Percentiles rank a stretch among this genome's conserved stretches.
phyloP scores from a whole-genome alignment of 805 yeast genomes.

The Candida boidinii region DNA sequence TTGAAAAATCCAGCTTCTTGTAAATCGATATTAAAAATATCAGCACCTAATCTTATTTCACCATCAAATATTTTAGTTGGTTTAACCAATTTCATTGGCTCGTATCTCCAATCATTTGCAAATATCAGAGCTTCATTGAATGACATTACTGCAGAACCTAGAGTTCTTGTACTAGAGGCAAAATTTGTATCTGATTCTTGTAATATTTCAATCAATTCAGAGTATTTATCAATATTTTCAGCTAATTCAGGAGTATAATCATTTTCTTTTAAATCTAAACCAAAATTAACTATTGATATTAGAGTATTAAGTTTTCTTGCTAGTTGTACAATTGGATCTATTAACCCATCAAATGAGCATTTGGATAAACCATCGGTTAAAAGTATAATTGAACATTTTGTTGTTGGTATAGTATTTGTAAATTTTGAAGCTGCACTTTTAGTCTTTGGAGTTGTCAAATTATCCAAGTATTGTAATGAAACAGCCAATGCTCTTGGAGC shows the following conservation, averaged over 20 bases:
- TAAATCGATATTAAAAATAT: constrained; percentile 17
- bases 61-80: constrained; percentile 43
- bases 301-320: neutral
- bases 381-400: constrained; percentile 1
- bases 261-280: neutral
- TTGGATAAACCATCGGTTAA: constrained; percentile 1
- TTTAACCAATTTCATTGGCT: constrained; percentile 28
- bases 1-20: constrained; percentile 3
- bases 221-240: constrained; percentile 4
- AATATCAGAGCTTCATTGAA: constrained; percentile 8
- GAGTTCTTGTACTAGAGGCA: constrained; percentile 5
- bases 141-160: constrained; percentile 8
- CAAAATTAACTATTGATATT: neutral
- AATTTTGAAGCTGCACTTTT: neutral
- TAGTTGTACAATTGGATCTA: constrained; percentile 1
- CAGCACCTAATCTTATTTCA: constrained; percentile 39
- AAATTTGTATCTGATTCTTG: constrained; percentile 1
- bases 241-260: neutral
- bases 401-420: constrained; percentile 1
- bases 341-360: constrained; percentile 1
- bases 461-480: constrained; percentile 13
- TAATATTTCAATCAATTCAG: constrained; percentile 5
- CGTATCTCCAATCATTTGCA: constrained; percentile 9
- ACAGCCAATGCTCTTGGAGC: constrained; percentile 19
- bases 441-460: constrained; percentile 3